These are phyloP conservation scores for Aspergillus eucalypticola DNA, from an alignment of 2,329 filamentous ascomycete species.

Conservation along the genomic window DNA sequence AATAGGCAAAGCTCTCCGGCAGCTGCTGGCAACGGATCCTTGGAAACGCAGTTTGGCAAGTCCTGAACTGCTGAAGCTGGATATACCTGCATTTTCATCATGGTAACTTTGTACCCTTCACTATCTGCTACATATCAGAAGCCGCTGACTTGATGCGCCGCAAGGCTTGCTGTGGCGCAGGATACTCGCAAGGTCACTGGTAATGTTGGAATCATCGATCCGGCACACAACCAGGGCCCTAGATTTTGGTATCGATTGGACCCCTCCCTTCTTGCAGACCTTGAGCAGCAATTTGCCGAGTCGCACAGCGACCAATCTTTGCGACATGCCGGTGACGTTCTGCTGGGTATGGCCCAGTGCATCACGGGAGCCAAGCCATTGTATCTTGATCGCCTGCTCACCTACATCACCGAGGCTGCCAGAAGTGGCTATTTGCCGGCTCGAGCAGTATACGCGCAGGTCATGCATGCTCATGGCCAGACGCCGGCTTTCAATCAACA, in stretches of 20 bases:
- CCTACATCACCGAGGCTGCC: conserved; percentile 26
- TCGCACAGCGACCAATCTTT: conserved; percentile 15
- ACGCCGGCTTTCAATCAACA: conserved; percentile 19
- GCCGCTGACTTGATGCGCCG: no score
- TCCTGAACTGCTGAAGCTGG: conserved; percentile 22
- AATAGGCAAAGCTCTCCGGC: conserved; percentile 20
- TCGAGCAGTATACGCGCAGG: conserved; percentile 28
- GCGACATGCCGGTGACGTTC: conserved; percentile 24
- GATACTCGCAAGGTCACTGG: conserved; percentile 5
- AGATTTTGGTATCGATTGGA: conserved; percentile 32
- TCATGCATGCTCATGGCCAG: conserved; percentile 26
- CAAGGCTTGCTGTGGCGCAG: conserved; percentile 23
- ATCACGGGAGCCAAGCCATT: conserved; percentile 25
- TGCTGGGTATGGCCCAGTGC: conserved; percentile 30
- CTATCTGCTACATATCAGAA: no score
- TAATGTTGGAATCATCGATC: conserved; percentile 25
- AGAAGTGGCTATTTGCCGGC: conserved; percentile 25
- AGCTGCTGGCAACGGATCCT: conserved; percentile 26
- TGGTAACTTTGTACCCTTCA: conserved; percentile 18
- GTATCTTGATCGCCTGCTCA: conserved; percentile 26
- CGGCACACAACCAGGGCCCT: conserved; percentile 30
- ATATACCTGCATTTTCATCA: conserved; percentile 21
- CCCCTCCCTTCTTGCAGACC: conserved; percentile 23
- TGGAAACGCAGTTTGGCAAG: conserved; percentile 22
- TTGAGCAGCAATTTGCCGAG: conserved; percentile 25